A percentile compares a stretch with the other conserved stretches of the same genome.
Evolutionary conservation across 1,284 basidiomycete species (phyloP).

Genomic region (Erythrobasidium hasegawianum): DNA sequence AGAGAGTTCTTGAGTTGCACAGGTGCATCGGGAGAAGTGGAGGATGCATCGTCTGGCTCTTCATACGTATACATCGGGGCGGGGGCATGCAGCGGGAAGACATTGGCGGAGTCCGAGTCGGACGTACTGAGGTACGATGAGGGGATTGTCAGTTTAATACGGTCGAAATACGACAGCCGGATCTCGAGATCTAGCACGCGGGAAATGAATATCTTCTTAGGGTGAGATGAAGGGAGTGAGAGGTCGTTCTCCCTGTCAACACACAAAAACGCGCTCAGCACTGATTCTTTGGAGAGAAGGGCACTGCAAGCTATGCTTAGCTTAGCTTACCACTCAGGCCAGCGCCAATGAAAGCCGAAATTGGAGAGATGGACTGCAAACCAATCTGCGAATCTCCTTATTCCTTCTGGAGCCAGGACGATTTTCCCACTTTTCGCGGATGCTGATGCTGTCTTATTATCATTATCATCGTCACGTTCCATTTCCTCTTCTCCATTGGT

Average conservation of each 20-base stretch:
- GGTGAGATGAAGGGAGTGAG: conserved; percentile 66
- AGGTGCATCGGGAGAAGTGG: conserved; percentile 60
- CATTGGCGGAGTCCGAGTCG: conserved; percentile 55
- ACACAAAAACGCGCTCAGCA: background rate
- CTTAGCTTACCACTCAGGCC: conserved; percentile 98
- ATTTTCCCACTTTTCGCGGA: conserved; percentile 35
- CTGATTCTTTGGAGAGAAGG: background rate
- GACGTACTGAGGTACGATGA: conserved; percentile 61
- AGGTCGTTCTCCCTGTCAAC: conserved; percentile 76
- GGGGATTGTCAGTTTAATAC: conserved; percentile 84
- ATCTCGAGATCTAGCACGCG: conserved; percentile 84
- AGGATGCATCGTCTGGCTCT: background rate
- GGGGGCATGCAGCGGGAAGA: conserved; percentile 70
- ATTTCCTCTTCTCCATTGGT: background rate
- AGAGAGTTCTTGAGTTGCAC: conserved; percentile 41
- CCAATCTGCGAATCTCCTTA: conserved; percentile 84
- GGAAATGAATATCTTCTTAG: conserved; percentile 81
- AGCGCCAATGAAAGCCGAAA: conserved; percentile 98
- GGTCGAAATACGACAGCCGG: conserved; percentile 87
- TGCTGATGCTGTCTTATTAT: too few species aligned
- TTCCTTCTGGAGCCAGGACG: conserved; percentile 72
- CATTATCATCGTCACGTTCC: background rate
- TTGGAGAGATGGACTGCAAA: conserved; percentile 95
- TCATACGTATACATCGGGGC: conserved; percentile 81
- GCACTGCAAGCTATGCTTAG: too few species aligned